Evolutionary conservation across 129 eudicot species (phyloP).

Genomic region (sunflower (Helianthus annuus)): HanXRQr2.0-SUNRISE NC_035434.2:120141157-120141656

Average conservation of each 20-base stretch:
- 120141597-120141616: background rate
- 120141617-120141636: no score
- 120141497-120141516: background rate
- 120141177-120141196: background rate
- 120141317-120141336: background rate
- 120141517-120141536: background rate
- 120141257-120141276: background rate
- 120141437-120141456: slow-evolving; percentile 22
- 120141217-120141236: no score
- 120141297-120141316: background rate
- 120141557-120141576: background rate
- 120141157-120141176: background rate
- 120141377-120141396: slow-evolving; percentile 20
- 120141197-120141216: no score
- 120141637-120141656: no score
- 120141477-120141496: slow-evolving; percentile 24
- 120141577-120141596: background rate
- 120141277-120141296: background rate
- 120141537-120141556: background rate
- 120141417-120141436: slow-evolving; percentile 33
- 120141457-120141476: background rate
- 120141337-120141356: background rate
- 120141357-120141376: background rate
- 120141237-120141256: no score
- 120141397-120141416: slow-evolving; percentile 29